These are phyloP conservation scores for Nicotiana undulata DNA, from an alignment of 257 asterid species.

Conservation along the genomic window DNA sequence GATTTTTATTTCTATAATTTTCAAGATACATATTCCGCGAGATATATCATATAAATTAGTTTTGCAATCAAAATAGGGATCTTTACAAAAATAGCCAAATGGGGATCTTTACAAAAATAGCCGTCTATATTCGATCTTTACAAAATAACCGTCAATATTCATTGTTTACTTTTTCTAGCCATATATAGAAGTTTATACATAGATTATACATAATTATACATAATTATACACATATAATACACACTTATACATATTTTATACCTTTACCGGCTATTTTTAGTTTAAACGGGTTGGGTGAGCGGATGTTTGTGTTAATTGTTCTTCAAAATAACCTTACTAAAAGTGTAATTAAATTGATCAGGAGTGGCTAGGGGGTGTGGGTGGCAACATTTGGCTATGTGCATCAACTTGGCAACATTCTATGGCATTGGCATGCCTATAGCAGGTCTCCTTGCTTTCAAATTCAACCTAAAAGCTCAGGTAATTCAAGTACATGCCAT, in stretches of 20 bases:
- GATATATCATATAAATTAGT: no score
- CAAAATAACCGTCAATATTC: no score
- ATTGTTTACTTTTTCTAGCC: no score
- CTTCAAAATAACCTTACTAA: no score
- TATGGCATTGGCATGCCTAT: constrained; percentile 63
- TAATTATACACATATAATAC: no score
- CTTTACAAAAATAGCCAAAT: no score
- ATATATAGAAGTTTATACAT: no score
- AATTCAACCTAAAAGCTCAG: constrained; percentile 41
- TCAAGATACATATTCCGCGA: no score
- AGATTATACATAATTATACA: no score
- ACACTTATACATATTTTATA: no score
- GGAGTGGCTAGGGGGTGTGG: constrained; percentile 86
- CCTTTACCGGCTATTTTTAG: no score
- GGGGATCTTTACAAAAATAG: not conserved
- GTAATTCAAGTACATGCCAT: constrained; percentile 13
- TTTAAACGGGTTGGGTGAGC: no score
- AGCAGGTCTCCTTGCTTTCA: constrained; percentile 51
- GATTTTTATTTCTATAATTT: not conserved
- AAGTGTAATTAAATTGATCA: constrained; percentile 1
- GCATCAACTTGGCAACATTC: constrained; percentile 48
- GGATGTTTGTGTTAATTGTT: not conserved
- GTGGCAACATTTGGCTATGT: constrained; percentile 58
- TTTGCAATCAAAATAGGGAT: not conserved
- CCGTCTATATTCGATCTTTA: not conserved